Percentiles rank a stretch among this genome's conserved stretches.
These are phyloP conservation scores for Colletotrichum sp. DNA, from an alignment of 2,329 filamentous ascomycete genomes.

Conservation along the genomic window DNA sequence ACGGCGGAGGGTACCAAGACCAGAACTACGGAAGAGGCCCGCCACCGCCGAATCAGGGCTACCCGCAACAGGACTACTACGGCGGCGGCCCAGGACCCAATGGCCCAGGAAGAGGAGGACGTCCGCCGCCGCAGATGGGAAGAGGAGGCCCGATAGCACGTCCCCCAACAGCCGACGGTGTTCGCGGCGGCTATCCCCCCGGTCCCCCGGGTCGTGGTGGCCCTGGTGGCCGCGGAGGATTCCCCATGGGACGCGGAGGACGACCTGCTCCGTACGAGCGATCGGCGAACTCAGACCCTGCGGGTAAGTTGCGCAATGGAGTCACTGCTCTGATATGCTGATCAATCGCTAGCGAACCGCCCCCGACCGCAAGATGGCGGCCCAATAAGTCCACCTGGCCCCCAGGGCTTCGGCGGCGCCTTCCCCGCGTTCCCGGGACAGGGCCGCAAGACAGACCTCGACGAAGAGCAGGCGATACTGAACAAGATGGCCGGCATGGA, in stretches of 20 bases:
- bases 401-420: slow-evolving; percentile 31
- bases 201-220: slow-evolving; percentile 41
- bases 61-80: slow-evolving; percentile 50
- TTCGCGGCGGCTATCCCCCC: slow-evolving; percentile 41
- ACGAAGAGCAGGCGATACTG: slow-evolving; percentile 45
- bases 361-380: slow-evolving; percentile 33
- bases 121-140: slow-evolving; percentile 45
- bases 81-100: slow-evolving; percentile 39
- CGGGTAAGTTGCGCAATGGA: slow-evolving; percentile 34
- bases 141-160: slow-evolving; percentile 51
- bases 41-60: slow-evolving; percentile 40
- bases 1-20: slow-evolving; percentile 47
- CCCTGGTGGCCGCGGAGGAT: slow-evolving; percentile 36
- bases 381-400: slow-evolving; percentile 32
- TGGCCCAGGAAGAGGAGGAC: slow-evolving; percentile 44
- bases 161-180: slow-evolving; percentile 41
- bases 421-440: slow-evolving; percentile 49
- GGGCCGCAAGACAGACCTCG: slow-evolving; percentile 40
- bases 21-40: slow-evolving; percentile 48
- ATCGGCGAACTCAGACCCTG: slow-evolving; percentile 43
- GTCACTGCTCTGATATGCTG: neutral
- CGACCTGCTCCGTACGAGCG: slow-evolving; percentile 45
- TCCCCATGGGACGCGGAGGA: slow-evolving; percentile 38
- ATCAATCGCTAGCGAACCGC: slow-evolving; percentile 27
- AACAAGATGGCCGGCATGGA: slow-evolving; percentile 46